phyloP scores from a whole-genome alignment of 2,329 filamentous ascomycete genomes.

The Phoma sp. region DNA sequence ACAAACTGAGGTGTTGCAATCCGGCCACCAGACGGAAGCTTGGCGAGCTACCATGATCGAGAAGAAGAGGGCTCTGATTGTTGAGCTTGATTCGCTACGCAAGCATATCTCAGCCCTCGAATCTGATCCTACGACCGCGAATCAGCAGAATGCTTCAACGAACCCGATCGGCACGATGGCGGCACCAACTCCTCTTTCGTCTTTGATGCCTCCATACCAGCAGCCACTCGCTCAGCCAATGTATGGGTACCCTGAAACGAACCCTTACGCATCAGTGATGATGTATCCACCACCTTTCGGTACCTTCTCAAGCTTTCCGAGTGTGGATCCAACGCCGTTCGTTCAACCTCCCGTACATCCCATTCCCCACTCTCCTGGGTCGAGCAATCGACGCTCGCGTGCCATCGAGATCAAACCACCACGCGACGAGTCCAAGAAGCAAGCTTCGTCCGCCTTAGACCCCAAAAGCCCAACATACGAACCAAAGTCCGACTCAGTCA shows the following conservation, averaged over 20 bases:
- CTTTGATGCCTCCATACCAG: constrained; percentile 37
- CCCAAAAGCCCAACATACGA: constrained; percentile 52
- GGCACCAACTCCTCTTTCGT: constrained; percentile 13
- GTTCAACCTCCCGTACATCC: constrained; percentile 24
- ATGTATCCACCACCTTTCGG: constrained; percentile 39
- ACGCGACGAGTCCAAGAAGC: constrained; percentile 36
- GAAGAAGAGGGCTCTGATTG: constrained; percentile 46
- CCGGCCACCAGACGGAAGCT: constrained; percentile 38
- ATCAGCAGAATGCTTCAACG: background rate
- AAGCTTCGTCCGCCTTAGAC: constrained; percentile 39
- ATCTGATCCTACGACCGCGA: constrained; percentile 20
- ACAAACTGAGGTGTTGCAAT: constrained; percentile 47
- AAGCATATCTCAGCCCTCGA: constrained; percentile 44
- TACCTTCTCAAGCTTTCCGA: constrained; percentile 24
- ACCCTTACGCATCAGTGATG: constrained; percentile 35
- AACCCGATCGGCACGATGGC: constrained; percentile 10
- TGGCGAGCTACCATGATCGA: constrained; percentile 46
- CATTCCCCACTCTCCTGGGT: constrained; percentile 37
- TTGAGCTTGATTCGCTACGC: constrained; percentile 46
- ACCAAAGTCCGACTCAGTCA: constrained; percentile 27
- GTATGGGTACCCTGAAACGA: constrained; percentile 32
- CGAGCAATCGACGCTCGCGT: constrained; percentile 48
- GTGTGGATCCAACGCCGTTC: constrained; percentile 32
- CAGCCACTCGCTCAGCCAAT: constrained; percentile 33
- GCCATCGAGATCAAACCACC: constrained; percentile 53